Conservation (phyloP, 1,284 basidiomycete genomes). For the Agaricales sp. region DNA sequence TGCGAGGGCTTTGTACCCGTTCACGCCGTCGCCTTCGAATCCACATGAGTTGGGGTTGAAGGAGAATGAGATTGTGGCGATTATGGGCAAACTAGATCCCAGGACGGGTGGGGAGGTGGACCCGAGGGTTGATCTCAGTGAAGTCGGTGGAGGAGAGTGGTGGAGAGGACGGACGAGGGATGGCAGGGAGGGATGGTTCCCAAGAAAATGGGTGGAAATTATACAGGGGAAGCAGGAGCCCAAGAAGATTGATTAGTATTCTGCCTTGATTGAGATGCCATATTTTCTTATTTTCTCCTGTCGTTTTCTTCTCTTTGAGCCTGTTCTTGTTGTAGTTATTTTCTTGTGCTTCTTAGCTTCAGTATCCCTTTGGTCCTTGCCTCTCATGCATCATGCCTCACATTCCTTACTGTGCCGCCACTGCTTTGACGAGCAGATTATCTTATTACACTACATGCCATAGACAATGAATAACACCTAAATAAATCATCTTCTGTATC, state of each 20-base stretch:
- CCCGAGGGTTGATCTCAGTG: slow-evolving; percentile 42
- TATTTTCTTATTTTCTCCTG: no score
- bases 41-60: slow-evolving; percentile 65
- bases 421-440: no score
- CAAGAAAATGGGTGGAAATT: slow-evolving; percentile 79
- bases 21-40: slow-evolving; percentile 62
- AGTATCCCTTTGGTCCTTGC: no score
- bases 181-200: slow-evolving; percentile 95
- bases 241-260: slow-evolving; percentile 16
- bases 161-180: slow-evolving; percentile 94
- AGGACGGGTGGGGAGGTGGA: slow-evolving; percentile 59
- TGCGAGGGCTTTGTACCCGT: slow-evolving; percentile 79
- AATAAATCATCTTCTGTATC: no score
- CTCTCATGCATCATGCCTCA: no score
- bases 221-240: slow-evolving; percentile 32
- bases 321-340: no score
- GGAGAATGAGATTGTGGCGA: slow-evolving; percentile 91
- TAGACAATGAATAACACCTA: no score
- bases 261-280: no score
- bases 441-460: no score
- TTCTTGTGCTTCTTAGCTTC: no score
- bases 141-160: slow-evolving; percentile 74
- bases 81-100: slow-evolving; percentile 77
- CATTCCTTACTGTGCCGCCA: no score
- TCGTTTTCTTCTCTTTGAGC: no score